phyloP scores from a whole-genome alignment of 2,329 filamentous ascomycete species.

The Pseudogymnoascus sp. region DNA sequence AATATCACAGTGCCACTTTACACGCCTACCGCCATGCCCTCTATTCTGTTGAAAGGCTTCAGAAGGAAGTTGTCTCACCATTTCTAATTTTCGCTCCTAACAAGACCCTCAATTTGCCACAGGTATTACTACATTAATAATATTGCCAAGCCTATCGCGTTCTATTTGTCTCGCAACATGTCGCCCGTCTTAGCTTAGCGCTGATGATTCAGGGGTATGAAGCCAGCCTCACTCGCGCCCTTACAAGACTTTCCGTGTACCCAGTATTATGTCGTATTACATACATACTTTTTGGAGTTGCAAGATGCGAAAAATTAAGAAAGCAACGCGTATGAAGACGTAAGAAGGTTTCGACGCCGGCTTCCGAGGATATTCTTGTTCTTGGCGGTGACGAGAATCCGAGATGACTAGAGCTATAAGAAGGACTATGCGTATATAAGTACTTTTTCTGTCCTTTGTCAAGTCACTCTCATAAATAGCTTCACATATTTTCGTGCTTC shows the following conservation, averaged over 20 bases:
- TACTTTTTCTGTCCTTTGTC: slow-evolving; percentile 9
- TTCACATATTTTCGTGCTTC: slow-evolving; percentile 10
- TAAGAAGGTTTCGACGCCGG: background rate
- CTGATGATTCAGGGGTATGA: slow-evolving; percentile 1
- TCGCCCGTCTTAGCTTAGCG: slow-evolving; percentile 10
- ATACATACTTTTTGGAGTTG: slow-evolving; percentile 11
- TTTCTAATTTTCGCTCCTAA: no score
- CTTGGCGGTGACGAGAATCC: slow-evolving; percentile 10
- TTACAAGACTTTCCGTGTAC: slow-evolving; percentile 10
- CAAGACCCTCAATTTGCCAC: no score
- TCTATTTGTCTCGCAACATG: slow-evolving; percentile 11
- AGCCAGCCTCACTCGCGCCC: slow-evolving; percentile 9
- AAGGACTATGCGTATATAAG: slow-evolving; percentile 1
- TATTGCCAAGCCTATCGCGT: slow-evolving; percentile 6
- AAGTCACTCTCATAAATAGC: no score
- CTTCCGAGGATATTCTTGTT: slow-evolving; percentile 10
- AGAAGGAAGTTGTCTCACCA: no score
- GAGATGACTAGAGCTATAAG: slow-evolving; percentile 9
- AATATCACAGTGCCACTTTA: no score
- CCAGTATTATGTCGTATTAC: slow-evolving; percentile 8
- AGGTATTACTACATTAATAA: slow-evolving; percentile 9
- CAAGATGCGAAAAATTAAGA: slow-evolving; percentile 12
- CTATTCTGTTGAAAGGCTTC: no score
- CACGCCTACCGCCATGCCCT: no score
- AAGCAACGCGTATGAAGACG: background rate